phyloP scores from a whole-genome alignment of 2,329 filamentous ascomycete species.

The Calonectria leucothoes region DNA sequence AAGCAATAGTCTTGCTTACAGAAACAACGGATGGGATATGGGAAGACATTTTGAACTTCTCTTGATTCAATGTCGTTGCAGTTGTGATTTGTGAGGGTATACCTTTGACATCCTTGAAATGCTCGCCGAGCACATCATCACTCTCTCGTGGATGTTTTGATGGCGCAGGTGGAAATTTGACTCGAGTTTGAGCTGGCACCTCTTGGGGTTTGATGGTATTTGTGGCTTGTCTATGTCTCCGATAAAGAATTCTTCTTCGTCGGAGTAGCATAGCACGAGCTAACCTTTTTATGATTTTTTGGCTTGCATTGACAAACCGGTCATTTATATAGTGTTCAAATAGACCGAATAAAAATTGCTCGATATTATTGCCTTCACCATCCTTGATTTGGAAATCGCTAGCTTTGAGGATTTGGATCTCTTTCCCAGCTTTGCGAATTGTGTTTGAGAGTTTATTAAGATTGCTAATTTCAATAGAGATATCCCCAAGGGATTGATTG shows the following conservation, averaged over 20 bases:
- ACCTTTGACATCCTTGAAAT: neutral
- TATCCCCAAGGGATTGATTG: neutral
- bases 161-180: neutral
- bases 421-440: conserved; percentile 21
- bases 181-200: neutral
- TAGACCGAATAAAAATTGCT: neutral
- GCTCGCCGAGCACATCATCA: neutral
- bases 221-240: conserved; percentile 17
- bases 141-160: neutral
- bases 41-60: neutral
- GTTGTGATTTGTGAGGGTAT: neutral
- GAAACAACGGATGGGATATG: neutral
- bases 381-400: conserved; percentile 13
- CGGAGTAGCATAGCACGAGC: conserved; percentile 23
- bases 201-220: neutral
- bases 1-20: neutral
- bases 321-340: conserved; percentile 12
- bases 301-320: conserved; percentile 9
- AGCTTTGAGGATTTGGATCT: conserved; percentile 12
- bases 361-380: conserved; percentile 21
- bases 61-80: neutral
- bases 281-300: conserved; percentile 12
- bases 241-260: conserved; percentile 23
- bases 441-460: conserved; percentile 13
- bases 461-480: neutral